These are phyloP conservation scores for Gossypium lobatum DNA, from an alignment of 441 rosid species.

Conservation along the genomic window DNA sequence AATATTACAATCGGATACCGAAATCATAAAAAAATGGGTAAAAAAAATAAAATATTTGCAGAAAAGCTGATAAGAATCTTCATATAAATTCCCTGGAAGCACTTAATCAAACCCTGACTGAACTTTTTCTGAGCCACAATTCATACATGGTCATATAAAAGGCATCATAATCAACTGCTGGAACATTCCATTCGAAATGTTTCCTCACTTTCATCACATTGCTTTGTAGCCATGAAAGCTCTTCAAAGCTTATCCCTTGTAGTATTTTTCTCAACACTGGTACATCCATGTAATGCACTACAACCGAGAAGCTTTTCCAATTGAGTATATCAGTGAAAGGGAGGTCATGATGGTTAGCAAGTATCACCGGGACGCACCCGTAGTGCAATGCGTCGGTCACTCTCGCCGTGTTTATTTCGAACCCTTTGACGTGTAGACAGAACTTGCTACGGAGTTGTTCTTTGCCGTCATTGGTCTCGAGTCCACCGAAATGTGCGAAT, in stretches of 20 bases:
- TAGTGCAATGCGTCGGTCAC: constrained; percentile 41
- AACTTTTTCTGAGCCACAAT: constrained; percentile 49
- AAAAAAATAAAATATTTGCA: neutral
- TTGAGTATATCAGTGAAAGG: constrained; percentile 48
- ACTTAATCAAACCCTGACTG: constrained; percentile 21
- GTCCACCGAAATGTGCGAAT: constrained; percentile 36
- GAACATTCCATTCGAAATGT: constrained; percentile 31
- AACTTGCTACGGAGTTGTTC: constrained; percentile 52
- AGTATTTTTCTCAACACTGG: constrained; percentile 51
- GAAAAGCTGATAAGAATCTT: neutral
- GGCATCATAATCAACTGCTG: constrained; percentile 43
- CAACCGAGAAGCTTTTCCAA: constrained; percentile 40
- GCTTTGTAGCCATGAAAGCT: constrained; percentile 23
- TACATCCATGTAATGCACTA: constrained; percentile 47
- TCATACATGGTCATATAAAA: constrained; percentile 60
- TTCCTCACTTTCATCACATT: constrained; percentile 48
- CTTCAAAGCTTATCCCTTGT: constrained; percentile 21
- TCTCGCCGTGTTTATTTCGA: constrained; percentile 62
- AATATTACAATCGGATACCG: too few relatives aligned
- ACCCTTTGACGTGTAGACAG: constrained; percentile 66
- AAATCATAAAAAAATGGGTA: neutral
- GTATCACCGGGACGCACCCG: constrained; percentile 32
- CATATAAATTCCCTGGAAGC: neutral
- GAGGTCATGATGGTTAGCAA: constrained; percentile 34
- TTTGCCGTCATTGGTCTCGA: constrained; percentile 35